Conservation (phyloP, 2,329 filamentous ascomycete species). For the Monosporascus sp. region DNA sequence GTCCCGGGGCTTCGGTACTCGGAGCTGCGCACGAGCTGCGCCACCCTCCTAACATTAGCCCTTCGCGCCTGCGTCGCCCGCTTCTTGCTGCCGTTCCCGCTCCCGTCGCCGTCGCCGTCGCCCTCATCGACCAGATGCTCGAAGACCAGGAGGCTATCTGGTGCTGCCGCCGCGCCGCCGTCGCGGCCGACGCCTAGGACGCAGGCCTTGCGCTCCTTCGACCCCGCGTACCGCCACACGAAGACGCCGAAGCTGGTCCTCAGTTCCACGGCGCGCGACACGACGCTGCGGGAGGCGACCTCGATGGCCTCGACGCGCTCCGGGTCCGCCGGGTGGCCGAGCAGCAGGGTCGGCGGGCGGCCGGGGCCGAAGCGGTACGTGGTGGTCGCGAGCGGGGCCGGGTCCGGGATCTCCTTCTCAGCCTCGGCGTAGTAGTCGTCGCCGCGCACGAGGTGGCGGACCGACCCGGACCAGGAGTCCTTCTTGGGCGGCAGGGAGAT, state of each 20-base stretch:
- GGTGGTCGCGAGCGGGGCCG: constrained; percentile 33
- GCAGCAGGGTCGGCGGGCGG: constrained; percentile 41
- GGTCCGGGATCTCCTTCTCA: constrained; percentile 30
- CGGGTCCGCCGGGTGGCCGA: constrained; percentile 13
- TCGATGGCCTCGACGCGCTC: constrained; percentile 15
- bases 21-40: constrained; percentile 37
- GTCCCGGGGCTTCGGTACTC: constrained; percentile 36
- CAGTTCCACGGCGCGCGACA: constrained; percentile 32
- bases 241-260: constrained; percentile 44
- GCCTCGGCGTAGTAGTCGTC: constrained; percentile 26
- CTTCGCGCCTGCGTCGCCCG: not conserved
- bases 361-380: constrained; percentile 35
- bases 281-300: constrained; percentile 32
- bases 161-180: constrained; percentile 28
- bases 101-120: constrained; percentile 2
- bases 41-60: constrained; percentile 31
- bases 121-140: constrained; percentile 35
- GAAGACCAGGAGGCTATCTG: constrained; percentile 43
- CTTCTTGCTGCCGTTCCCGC: constrained; percentile 1
- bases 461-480: constrained; percentile 34
- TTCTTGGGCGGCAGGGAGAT: constrained; percentile 43
- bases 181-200: too few species aligned
- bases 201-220: constrained; percentile 32
- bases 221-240: constrained; percentile 51
- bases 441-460: constrained; percentile 41